Base-by-base conservation (phyloP, 345 rosid species). In the Lumnitzera littorea region DNA sequence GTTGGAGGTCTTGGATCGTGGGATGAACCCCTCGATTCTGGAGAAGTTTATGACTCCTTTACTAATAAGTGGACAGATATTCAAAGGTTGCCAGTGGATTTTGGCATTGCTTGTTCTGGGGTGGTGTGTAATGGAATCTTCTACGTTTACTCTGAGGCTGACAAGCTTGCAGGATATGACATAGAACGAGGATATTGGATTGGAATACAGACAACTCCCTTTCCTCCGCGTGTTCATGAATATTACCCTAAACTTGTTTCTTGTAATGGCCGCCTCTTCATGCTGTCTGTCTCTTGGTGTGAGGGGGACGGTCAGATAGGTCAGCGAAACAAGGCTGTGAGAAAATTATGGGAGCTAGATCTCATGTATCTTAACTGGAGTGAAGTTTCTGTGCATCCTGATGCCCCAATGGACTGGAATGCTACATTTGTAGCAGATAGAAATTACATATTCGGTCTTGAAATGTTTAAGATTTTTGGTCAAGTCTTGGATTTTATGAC, bases 391-490 rank as follows among this genome's bases (percentile, higher is more conserved):
- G 84, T 84, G n/a, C 97, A 94, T 66, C 99, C 97, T 0, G 99
- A 90, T 60, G 99, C 99, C 13, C 99, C 99, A n/a, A 90, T 94
- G 96, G 99, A 94, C 72, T 94, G 96, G 99, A 88, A 84, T 53
- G 96, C 95, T n/a, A 71, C 81, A 27, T 94, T 86, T 73, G 99
- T 84, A 14, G 81, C 95, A 0, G 96, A 88, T 65, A 73, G 71
- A 68, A 79, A 80, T 74, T 60, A 74, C 51, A 73, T 94, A 47
- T 84, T 86, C 69, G 99, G 97, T 54, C 82, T 90, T 53, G 99
- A 90, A 77, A 90, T 90, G 99, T 90, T 90, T 78, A 94, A 94
- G 74, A 94, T 94, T 63, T 90, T 94, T 69, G 99, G 99, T 48
- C 96, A 94, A 70, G 82, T 83, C n/a, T 62, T 94, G 79, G 83